These are phyloP conservation scores for Ogataea pilisensis DNA, from an alignment of 805 yeast genomes.

Conservation along the genomic window DNA sequence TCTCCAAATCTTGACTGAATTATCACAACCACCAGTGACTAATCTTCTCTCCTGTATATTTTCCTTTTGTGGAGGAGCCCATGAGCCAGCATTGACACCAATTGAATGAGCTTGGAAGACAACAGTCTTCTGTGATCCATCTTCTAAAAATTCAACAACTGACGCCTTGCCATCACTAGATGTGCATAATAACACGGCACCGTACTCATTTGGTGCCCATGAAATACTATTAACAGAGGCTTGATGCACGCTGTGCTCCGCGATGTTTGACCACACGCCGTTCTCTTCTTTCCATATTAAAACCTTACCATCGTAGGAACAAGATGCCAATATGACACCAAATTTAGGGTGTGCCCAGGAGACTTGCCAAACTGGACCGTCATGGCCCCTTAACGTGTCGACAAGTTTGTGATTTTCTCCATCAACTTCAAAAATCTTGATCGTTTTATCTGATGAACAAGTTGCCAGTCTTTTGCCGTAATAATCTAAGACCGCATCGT, in stretches of 20 bases:
- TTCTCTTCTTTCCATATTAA: slow-evolving; percentile 93
- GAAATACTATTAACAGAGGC: slow-evolving; percentile 92
- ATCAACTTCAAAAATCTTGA: slow-evolving; percentile 87
- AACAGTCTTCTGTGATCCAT: slow-evolving; percentile 68
- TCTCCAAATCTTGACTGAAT: slow-evolving; percentile 88
- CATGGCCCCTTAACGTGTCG: slow-evolving; percentile 88
- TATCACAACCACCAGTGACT: slow-evolving; percentile 94
- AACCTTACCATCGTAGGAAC: slow-evolving; percentile 93
- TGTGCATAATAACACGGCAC: slow-evolving; percentile 84
- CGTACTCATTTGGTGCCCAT: slow-evolving; percentile 98
- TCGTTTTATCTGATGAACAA: slow-evolving; percentile 93
- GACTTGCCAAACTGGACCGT: slow-evolving; percentile 99
- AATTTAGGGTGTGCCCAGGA: slow-evolving; percentile 99
- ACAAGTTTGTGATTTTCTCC: slow-evolving; percentile 77
- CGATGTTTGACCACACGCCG: slow-evolving; percentile 81
- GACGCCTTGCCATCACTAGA: slow-evolving; percentile 93
- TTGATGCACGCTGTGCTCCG: slow-evolving; percentile 82
- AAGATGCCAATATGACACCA: slow-evolving; percentile 90
- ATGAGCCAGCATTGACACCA: slow-evolving; percentile 91
- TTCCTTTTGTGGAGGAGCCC: slow-evolving; percentile 70
- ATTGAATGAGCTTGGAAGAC: slow-evolving; percentile 80
- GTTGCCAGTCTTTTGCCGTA: slow-evolving; percentile 96
- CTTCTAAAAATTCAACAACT: slow-evolving; percentile 85
- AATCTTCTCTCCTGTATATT: slow-evolving; percentile 57
- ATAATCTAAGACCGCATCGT: slow-evolving; percentile 95